A percentile compares a stretch with the other conserved stretches of the same genome.
Evolutionary conservation across 108 stramenopile species (phyloP).

Genomic region (Nitzschia sp.): DNA sequence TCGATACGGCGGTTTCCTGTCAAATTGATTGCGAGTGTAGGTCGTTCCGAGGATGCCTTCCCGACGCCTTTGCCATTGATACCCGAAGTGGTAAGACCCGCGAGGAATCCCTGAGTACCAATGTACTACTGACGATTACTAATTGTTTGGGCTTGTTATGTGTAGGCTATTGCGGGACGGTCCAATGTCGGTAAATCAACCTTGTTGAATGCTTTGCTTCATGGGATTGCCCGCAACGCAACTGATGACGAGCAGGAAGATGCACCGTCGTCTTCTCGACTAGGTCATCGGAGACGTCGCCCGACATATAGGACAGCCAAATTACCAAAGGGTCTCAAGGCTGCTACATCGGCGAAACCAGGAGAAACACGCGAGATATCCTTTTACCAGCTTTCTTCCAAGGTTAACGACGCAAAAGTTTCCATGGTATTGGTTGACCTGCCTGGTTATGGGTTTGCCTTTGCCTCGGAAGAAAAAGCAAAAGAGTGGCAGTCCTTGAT

Average conservation of each 20-base stretch:
- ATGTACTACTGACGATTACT: too few species aligned
- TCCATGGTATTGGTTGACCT: slow-evolving; percentile 72
- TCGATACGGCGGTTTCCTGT: slow-evolving; percentile 35
- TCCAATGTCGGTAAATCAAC: slow-evolving; percentile 86
- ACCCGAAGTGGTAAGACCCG: slow-evolving; percentile 53
- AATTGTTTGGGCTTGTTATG: too few species aligned
- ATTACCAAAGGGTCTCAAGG: slow-evolving; percentile 77
- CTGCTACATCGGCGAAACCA: slow-evolving; percentile 58
- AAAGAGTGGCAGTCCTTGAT: slow-evolving; percentile 67
- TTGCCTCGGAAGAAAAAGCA: slow-evolving; percentile 54
- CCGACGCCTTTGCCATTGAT: slow-evolving; percentile 39
- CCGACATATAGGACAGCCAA: slow-evolving; percentile 42
- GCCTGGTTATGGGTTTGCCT: slow-evolving; percentile 89
- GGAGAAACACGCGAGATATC: slow-evolving; percentile 74
- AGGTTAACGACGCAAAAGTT: slow-evolving; percentile 16
- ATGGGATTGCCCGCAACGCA: slow-evolving; percentile 35
- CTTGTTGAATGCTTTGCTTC: slow-evolving; percentile 73
- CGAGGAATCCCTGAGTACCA: too few species aligned
- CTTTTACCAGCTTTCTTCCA: slow-evolving; percentile 75
- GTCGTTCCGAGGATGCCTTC: slow-evolving; percentile 43
- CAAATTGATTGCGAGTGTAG: slow-evolving; percentile 54
- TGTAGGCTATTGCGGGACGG: slow-evolving; percentile 66
- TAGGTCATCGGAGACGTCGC: neutral
- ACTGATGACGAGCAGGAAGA: slow-evolving; percentile 5
- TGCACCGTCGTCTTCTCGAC: neutral